Evolutionary conservation across 31 red algal genomes (phyloP).

Genomic region (Bonnemaisonia californica): DNA sequence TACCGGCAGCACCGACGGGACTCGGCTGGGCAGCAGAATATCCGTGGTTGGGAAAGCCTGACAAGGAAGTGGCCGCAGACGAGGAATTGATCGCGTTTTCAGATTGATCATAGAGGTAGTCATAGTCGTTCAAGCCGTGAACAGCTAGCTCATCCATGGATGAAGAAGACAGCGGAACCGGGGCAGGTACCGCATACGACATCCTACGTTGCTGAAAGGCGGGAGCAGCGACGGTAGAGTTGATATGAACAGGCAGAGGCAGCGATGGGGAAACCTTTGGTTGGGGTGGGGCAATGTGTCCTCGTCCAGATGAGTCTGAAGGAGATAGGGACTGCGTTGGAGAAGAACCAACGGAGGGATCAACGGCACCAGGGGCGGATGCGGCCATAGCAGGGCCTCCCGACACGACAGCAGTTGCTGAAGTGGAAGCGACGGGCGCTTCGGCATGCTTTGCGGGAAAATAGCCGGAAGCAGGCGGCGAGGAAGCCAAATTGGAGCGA

Average conservation of each 20-base stretch:
- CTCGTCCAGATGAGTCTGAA: slow-evolving; percentile 1
- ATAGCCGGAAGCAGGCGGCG: not conserved
- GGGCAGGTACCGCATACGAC: not conserved
- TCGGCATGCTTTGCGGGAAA: slow-evolving; percentile 37
- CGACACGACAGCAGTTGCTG: not conserved
- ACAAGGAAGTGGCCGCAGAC: slow-evolving; percentile 11
- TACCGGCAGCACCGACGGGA: not conserved
- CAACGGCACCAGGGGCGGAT: not conserved
- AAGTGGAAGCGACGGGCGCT: slow-evolving; percentile 9
- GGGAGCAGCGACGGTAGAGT: not conserved
- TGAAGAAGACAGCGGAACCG: not conserved
- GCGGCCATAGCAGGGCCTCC: not conserved
- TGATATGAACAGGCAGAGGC: not conserved
- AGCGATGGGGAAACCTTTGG: not conserved
- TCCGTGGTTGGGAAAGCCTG: slow-evolving; percentile 4
- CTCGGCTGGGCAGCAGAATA: not conserved
- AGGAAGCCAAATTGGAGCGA: slow-evolving; percentile 40
- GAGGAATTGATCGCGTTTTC: slow-evolving; percentile 18
- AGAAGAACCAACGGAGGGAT: slow-evolving; percentile 12
- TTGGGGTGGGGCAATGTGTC: not conserved
- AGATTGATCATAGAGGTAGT: not conserved
- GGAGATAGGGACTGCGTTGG: slow-evolving; percentile 34
- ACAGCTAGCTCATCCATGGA: slow-evolving; percentile 3
- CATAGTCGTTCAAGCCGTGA: not conserved
- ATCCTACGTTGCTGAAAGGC: not conserved